Base-by-base conservation (phyloP, 306 rosid genomes). In the Dicorynia guianensis region DNA sequence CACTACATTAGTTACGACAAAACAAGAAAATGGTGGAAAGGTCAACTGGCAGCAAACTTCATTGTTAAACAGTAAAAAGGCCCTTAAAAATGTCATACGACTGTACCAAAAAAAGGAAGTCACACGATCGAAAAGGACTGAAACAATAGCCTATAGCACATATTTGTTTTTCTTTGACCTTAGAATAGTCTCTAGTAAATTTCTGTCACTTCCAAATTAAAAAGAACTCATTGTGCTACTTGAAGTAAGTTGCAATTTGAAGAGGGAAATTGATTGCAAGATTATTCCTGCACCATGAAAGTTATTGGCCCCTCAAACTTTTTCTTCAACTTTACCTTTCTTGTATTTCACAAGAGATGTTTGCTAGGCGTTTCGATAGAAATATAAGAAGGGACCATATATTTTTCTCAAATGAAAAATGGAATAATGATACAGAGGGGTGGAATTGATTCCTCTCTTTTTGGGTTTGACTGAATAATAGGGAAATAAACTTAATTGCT, bases 401-500 rank as follows among this genome's bases (percentile, higher is more conserved):
- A 56, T 11, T 7, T 15, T 56, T 56, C 62, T 56, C 39, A 56
- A 11, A 56, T 56, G 62, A 56, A 25, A 56, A 56, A 56, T 6
- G 20, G 62, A 56, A 56, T 0, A 25, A n/a, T 4, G 53, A 47
- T 40, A 40, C 7, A 40, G 46, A 0, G 6, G 46, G 7, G 5
- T 40, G 9, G 2, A 40, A 40, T 10, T 6, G 46, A 25, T 25
- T 25, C 1, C 30, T 25, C n/a, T n/a, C n/a, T n/a, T n/a, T n/a
- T n/a, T n/a, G n/a, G n/a, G n/a, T n/a, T n/a, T n/a, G n/a, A 25
- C 30, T 25, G 30, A 25, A 25, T 25, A 25, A 1, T 25, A 25
- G 2, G 30, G 30, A 25, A 25, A 25, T 25, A 25, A 25, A 25
- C 30, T 25, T 40, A 40, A 40, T 40, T 40, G 46, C 46, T 40